Base-by-base conservation (phyloP, 371 early-diverging fungal genomes). In the Mortierella sp. region DNA sequence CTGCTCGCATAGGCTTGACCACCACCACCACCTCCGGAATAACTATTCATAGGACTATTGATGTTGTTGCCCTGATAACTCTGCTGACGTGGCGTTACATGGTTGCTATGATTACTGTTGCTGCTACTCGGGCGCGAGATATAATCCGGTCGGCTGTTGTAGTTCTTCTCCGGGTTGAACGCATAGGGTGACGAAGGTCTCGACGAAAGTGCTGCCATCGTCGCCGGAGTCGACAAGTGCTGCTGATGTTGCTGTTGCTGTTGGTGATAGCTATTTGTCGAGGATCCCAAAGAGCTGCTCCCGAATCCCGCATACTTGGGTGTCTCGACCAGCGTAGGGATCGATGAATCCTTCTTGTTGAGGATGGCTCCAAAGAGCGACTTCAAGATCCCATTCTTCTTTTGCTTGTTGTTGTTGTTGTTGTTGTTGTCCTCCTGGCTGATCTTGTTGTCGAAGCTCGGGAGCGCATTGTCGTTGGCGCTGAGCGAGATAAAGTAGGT, bases 401-500 rank as follows among this genome's bases (percentile, higher is more conserved):
- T 85, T 55, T 79, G 73, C 5, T 68, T 71, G 44, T 61, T n/a
- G n/a, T n/a, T n/a, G n/a, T n/a, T n/a, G n/a, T n/a, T n/a, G n/a
- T n/a, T n/a, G n/a, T n/a, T n/a, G n/a, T n/a, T 58, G 13, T 73
- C 44, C 41, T 68, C 70, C 24, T 37, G 61, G 61, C n/a, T n/a
- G n/a, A n/a, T n/a, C n/a, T 78, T 67, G 29, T 74, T 74, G 69
- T 77, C 92, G 78, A 89, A 92, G 37, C 89, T 87, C 3, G 97
- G 97, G 47, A 97, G 87, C 2, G 95, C 92, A 81, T 95, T 94
- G 70, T 96, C 96, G 76, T 93, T 95, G 41, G 97, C 96, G 68
- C 93, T 93, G 68, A 96, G 88, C 14, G 95, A 95, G 70, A 97
- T 92, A 70, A 97, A 96, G 85, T 92, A 97, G 40, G 92, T 86